Conservation (phyloP, 139 green algal genomes). For the Chlorella sp. region DNA sequence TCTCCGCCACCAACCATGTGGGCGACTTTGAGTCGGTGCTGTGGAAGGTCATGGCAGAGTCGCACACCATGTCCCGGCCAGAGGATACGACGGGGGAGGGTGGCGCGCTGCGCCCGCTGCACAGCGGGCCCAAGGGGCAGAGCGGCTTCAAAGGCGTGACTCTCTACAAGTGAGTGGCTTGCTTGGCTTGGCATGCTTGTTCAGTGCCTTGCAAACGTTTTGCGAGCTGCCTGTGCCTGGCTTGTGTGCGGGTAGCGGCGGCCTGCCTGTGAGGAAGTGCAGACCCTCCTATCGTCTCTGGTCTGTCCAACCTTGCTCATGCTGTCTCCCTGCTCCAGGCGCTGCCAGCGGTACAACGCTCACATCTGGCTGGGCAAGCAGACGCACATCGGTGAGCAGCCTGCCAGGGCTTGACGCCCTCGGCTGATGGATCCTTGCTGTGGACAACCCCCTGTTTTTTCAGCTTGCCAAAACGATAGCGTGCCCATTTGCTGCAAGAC, state of each 20-base stretch:
- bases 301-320: not conserved
- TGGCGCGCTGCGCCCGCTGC: not conserved
- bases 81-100: not conserved
- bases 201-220: not conserved
- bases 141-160: constrained; percentile 33
- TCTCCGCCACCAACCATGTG: not conserved
- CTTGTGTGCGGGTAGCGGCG: not conserved
- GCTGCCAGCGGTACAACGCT: constrained; percentile 37
- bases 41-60: not conserved
- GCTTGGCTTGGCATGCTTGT: not conserved
- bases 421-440: not conserved
- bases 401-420: not conserved
- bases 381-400: constrained; percentile 31
- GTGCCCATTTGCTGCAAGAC: too few species aligned
- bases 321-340: not conserved
- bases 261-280: not conserved
- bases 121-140: constrained; percentile 31
- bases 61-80: not conserved
- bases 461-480: not conserved
- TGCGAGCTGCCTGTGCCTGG: not conserved
- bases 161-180: constrained; percentile 22
- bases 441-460: not conserved
- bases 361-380: constrained; percentile 40
- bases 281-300: not conserved
- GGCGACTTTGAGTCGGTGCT: not conserved